Base-by-base conservation (phyloP, 108 stramenopile species). In the Hondaea fermentalgiana region DNA sequence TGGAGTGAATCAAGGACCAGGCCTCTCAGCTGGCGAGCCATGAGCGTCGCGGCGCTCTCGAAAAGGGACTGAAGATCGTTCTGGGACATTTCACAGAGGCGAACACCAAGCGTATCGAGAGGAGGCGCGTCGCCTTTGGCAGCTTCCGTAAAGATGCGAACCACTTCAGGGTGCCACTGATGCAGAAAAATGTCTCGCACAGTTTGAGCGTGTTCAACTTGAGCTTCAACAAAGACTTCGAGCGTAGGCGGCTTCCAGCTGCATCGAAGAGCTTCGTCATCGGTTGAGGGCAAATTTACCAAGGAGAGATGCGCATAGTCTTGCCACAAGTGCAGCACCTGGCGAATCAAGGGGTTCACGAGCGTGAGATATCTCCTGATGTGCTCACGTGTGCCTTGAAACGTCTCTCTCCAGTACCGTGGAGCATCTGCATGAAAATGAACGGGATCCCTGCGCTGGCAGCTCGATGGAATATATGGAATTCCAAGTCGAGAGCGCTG, bases 401-500 rank as follows among this genome's bases (percentile, higher is more conserved):
- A 83, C 45, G 76, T 45, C 0, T 47, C 51, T 23, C 23, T 21
- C 76, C 76, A 83, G 25, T 53, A 53, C 1, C 51, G 14, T 28
- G 51, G 51, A 14, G 23, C 10, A 45, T 17, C 8, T 6, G n/a
- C 45, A 23, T 25, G 44, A 45, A 23, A n/a, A 12, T 16, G 6
- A 47, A 25, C 51, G n/a, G 45, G 49, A 0, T 83, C 51, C 43
- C n/a, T 43, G 12, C 14, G 49, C n/a, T 53, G 45, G 3, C 76
- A 83, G 45, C 76, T 53, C 25, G 19, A 6, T 3, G 76, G 76
- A 35, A 91, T 58, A 92, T 87, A 12, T 49, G 51, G 14, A 60
- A 91, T 5, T 19, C 55, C 28, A 12, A 64, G 23, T 8, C 60
- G 60, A 1, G 44, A 5, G 93, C 95, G 57, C 88, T 92, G 17